A percentile compares a stretch with the other conserved stretches of the same genome.
Evolutionary conservation across 306 rosid genomes (phyloP).

Genomic region (Medicago lupulina): DNA sequence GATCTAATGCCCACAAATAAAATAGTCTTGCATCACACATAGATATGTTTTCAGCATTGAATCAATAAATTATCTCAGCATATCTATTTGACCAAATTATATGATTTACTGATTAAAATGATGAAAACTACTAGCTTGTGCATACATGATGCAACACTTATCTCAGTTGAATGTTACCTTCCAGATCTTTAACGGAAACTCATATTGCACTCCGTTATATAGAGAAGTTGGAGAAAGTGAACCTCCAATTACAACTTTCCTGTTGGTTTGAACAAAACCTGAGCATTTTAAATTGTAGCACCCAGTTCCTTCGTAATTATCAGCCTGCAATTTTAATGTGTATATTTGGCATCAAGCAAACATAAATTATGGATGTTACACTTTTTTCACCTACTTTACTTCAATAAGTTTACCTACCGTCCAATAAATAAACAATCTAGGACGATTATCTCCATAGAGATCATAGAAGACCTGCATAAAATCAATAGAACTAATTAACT

Average conservation of each 20-base stretch:
- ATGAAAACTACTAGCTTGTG: too few relatives aligned
- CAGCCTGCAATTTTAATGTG: conserved; percentile 56
- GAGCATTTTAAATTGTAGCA: conserved; percentile 88
- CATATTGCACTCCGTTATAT: background rate
- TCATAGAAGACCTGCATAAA: conserved; percentile 80
- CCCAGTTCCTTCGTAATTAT: conserved; percentile 92
- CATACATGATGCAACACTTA: too few relatives aligned
- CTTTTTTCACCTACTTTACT: background rate
- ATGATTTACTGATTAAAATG: too few relatives aligned
- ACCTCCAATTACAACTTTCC: conserved; percentile 83
- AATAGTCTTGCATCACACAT: too few relatives aligned
- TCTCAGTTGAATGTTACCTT: background rate
- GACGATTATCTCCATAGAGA: conserved; percentile 83
- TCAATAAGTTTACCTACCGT: too few relatives aligned
- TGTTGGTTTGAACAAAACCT: conserved; percentile 89
- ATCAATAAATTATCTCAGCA: too few relatives aligned
- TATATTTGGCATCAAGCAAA: conserved; percentile 32
- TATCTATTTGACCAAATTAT: too few relatives aligned
- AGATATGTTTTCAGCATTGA: too few relatives aligned
- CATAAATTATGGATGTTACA: background rate
- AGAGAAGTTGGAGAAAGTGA: conserved; percentile 69
- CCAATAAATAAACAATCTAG: conserved; percentile 94
- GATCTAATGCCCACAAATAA: too few relatives aligned
- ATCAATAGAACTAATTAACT: too few relatives aligned
- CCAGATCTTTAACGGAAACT: background rate